phyloP scores from a whole-genome alignment of 2,329 filamentous ascomycete species.

The Verticillium isaacii region DNA sequence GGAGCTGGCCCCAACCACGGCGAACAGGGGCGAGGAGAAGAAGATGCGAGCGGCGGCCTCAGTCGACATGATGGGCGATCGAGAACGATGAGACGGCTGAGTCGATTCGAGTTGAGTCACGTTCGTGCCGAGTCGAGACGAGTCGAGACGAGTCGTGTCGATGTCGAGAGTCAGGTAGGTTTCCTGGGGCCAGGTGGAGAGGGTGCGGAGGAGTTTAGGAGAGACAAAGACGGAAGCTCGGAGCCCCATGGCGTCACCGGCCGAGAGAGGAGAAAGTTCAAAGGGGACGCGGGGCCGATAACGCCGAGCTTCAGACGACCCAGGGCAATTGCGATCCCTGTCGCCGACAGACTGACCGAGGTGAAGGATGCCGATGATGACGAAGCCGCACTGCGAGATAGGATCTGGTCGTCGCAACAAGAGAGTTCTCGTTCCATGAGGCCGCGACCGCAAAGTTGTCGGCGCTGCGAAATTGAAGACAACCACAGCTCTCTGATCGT shows the following conservation, averaged over 20 bases:
- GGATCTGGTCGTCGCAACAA: background rate
- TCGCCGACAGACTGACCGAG: background rate
- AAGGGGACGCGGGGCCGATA: constrained; percentile 5
- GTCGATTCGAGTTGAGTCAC: background rate
- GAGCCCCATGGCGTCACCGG: constrained; percentile 5
- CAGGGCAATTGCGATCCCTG: background rate
- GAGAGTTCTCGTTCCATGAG: background rate
- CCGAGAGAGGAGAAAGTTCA: background rate
- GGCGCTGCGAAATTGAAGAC: background rate
- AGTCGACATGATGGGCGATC: constrained; percentile 48
- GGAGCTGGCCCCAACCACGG: constrained; percentile 85
- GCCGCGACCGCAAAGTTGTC: background rate
- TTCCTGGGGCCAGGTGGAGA: background rate
- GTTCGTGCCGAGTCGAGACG: too few relatives aligned
- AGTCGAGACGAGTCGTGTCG: too few relatives aligned
- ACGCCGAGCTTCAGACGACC: constrained; percentile 5
- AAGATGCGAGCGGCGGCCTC: constrained; percentile 71
- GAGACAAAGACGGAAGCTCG: background rate
- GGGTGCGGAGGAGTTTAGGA: background rate
- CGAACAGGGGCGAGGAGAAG: constrained; percentile 75
- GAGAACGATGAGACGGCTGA: background rate
- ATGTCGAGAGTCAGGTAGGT: background rate
- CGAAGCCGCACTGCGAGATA: background rate
- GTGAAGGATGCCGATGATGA: background rate
- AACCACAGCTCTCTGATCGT: background rate